phyloP scores from a whole-genome alignment of 2,329 filamentous ascomycete species.

The Diaporthe ilicicola region DNA sequence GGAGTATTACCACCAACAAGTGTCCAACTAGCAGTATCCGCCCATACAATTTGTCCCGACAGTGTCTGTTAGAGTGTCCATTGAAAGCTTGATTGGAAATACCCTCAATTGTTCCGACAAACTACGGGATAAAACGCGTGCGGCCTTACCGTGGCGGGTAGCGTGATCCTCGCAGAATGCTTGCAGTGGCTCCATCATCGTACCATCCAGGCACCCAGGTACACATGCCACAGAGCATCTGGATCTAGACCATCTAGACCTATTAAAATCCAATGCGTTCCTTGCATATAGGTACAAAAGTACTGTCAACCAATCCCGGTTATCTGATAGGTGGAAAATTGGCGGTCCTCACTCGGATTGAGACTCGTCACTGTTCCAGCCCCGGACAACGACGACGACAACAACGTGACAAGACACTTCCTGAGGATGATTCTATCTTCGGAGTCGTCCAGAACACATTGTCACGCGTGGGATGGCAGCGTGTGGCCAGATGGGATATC shows the following conservation, averaged over 20 bases:
- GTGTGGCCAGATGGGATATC: slow-evolving; percentile 18
- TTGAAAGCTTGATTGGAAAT: not conserved
- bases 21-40: no score
- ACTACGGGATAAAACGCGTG: slow-evolving; percentile 8
- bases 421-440: slow-evolving; percentile 4
- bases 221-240: slow-evolving; percentile 1
- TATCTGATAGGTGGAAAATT: slow-evolving; percentile 20
- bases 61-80: not conserved
- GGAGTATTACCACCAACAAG: not conserved
- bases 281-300: slow-evolving; percentile 3
- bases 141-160: not conserved
- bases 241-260: not conserved
- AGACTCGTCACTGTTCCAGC: not conserved
- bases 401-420: not conserved
- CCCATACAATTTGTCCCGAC: not conserved
- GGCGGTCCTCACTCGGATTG: not conserved
- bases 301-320: not conserved
- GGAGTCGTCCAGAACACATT: not conserved
- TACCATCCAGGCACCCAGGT: not conserved
- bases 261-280: not conserved
- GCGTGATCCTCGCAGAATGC: slow-evolving; percentile 7
- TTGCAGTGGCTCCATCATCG: slow-evolving; percentile 9
- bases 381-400: not conserved
- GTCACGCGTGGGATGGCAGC: slow-evolving; percentile 6
- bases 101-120: not conserved